Conservation (phyloP, 2,329 filamentous ascomycete species). For the Pseudopithomyces chartarum region DNA sequence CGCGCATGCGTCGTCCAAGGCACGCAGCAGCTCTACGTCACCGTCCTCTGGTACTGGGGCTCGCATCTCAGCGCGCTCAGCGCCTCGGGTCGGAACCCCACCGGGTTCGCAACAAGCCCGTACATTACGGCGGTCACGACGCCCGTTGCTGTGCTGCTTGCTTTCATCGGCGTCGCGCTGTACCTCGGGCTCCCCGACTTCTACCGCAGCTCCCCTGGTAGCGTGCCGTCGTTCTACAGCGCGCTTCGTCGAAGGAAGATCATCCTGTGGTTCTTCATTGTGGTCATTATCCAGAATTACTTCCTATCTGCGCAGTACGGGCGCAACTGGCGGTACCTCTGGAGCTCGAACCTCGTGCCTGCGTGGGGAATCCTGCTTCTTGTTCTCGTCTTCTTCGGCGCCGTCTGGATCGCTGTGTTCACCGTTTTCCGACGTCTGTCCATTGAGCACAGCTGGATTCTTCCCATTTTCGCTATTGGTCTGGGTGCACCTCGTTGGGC, state of each 20-base stretch:
- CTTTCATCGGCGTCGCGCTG: constrained; percentile 60
- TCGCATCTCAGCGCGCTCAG: constrained; percentile 55
- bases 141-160: constrained; percentile 63
- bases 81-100: constrained; percentile 49
- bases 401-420: constrained; percentile 61
- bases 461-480: constrained; percentile 70
- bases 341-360: constrained; percentile 61
- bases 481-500: constrained; percentile 69
- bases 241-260: constrained; percentile 67
- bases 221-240: constrained; percentile 68
- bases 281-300: constrained; percentile 69
- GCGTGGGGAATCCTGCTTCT: constrained; percentile 63
- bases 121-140: constrained; percentile 57
- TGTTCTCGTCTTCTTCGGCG: constrained; percentile 59
- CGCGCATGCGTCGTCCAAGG: constrained; percentile 70
- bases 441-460: constrained; percentile 67
- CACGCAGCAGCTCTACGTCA: constrained; percentile 69
- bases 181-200: constrained; percentile 68
- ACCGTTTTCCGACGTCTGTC: constrained; percentile 60
- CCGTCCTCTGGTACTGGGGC: constrained; percentile 71
- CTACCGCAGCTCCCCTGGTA: constrained; percentile 68
- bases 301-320: constrained; percentile 70
- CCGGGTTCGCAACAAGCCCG: constrained; percentile 17
- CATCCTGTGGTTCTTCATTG: constrained; percentile 69
- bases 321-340: constrained; percentile 69